Base-by-base conservation (phyloP, 1,139 yeast species). In the Kodamaea sp. region DNA sequence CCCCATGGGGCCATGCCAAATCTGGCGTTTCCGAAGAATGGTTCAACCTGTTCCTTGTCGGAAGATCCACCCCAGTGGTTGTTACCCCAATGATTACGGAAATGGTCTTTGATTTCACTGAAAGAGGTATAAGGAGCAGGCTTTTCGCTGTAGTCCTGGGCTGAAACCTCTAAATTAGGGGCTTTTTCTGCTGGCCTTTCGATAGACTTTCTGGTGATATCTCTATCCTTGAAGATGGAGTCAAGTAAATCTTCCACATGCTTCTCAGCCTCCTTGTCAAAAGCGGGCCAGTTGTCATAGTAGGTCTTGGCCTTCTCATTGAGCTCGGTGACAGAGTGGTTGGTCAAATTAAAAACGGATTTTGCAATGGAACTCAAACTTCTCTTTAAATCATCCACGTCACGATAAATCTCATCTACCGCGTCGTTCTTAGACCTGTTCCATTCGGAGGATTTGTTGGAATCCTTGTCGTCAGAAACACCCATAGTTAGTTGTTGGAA, bases 251-350 rank as follows among this genome's bases (percentile, higher is more conserved):
- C 8, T 6, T 7, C 8, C 9, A 9, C 21, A 7, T 18, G 15
- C 13, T 36, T 30, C 8, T 36, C 36, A 18, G 28, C 26, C 7
- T 33, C 29, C 28, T 32, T 29, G 12, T 38, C 38, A 13, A 27
- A 10, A 3, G 31, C 31, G 9, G 22, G 18, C 18, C 16, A 22
- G 8, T 24, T 24, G 8, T 22, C 8, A 11, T 33, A 41, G 13
- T 36, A 42, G n/a, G 48, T 53, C 31, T 47, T 58, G 21, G 61
- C 58, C 15, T 34, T 44, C 5, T 49, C 57, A 27, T 57, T 57
- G 28, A 59, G 27, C 15, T 58, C 60, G 25, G 32, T 46, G 5
- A 63, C 34, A 2, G 61, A 51, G 28, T 59, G 59, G 24, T 46
- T 41, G 13, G 66, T 56, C 14, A 56, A 37, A 26, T 55, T 51